These are phyloP conservation scores for Pelargonium nanum DNA, from an alignment of 345 rosid species.

Conservation along the genomic window DNA sequence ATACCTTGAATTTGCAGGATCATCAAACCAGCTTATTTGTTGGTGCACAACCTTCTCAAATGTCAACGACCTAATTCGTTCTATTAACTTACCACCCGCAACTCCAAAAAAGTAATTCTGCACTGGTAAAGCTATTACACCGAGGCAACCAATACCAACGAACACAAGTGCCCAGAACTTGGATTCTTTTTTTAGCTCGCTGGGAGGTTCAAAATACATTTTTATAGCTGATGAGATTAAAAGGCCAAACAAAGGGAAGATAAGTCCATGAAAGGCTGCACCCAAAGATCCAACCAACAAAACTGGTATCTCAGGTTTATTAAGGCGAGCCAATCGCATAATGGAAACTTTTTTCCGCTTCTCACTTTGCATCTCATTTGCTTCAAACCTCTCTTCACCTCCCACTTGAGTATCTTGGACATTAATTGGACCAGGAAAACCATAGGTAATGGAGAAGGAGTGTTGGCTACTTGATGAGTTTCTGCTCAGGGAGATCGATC, in stretches of 20 bases:
- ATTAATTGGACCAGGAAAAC: slow-evolving; percentile 17
- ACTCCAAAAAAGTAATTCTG: slow-evolving; percentile 68
- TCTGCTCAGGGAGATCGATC: slow-evolving; percentile 23
- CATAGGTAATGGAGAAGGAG: background rate
- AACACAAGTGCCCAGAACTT: slow-evolving; percentile 45
- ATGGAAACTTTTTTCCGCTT: slow-evolving; percentile 42
- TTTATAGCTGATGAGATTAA: slow-evolving; percentile 54
- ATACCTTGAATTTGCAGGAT: slow-evolving; percentile 60
- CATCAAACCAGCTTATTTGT: slow-evolving; percentile 83
- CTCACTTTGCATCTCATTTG: slow-evolving; percentile 1
- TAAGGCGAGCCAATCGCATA: slow-evolving; percentile 46
- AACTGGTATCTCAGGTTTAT: slow-evolving; percentile 62
- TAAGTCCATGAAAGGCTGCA: slow-evolving; percentile 49
- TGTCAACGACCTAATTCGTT: slow-evolving; percentile 52
- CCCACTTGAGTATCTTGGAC: slow-evolving; percentile 13
- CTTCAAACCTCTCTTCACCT: slow-evolving; percentile 3
- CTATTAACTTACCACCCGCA: slow-evolving; percentile 73
- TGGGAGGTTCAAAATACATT: slow-evolving; percentile 47
- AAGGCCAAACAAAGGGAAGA: slow-evolving; percentile 70
- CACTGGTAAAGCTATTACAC: slow-evolving; percentile 30
- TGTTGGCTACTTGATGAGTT: slow-evolving; percentile 31
- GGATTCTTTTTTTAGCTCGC: slow-evolving; percentile 40
- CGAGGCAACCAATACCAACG: slow-evolving; percentile 26
- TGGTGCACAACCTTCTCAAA: slow-evolving; percentile 77
- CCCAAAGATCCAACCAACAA: slow-evolving; percentile 47